Evolutionary conservation across 140 eudicot species (phyloP).

Genomic region (Ambrosia hybrid): DNA sequence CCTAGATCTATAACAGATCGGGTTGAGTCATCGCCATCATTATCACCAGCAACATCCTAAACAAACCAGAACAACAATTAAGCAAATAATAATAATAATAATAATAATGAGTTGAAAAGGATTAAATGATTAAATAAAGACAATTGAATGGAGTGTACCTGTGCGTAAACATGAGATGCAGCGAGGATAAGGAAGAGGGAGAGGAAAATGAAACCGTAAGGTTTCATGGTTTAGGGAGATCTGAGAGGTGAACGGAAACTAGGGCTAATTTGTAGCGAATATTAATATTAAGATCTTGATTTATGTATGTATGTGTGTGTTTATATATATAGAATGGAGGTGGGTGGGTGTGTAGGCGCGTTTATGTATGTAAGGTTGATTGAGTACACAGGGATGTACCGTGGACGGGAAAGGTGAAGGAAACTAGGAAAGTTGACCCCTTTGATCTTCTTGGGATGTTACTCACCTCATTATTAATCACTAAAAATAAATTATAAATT

Average conservation of each 20-base stretch:
- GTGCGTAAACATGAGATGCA: conserved; percentile 38
- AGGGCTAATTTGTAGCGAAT: conserved; percentile 16
- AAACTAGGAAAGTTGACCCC: conserved; percentile 25
- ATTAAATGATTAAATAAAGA: no score
- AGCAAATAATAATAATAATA: neutral
- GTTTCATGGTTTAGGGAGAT: no score
- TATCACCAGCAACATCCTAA: conserved; percentile 46
- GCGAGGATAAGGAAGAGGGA: conserved; percentile 25
- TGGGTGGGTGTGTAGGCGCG: conserved; percentile 12
- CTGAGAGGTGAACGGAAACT: neutral
- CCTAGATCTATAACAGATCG: conserved; percentile 70
- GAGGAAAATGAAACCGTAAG: conserved; percentile 8
- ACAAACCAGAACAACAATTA: neutral
- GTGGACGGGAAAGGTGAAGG: conserved; percentile 27
- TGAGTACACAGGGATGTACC: conserved; percentile 3
- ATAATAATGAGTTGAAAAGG: no score
- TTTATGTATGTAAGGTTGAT: conserved; percentile 14
- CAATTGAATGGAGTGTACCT: conserved; percentile 28
- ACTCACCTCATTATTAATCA: neutral
- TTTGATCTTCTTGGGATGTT: conserved; percentile 18
- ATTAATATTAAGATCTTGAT: conserved; percentile 16
- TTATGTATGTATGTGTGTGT: neutral
- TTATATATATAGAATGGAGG: neutral
- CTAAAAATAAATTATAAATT: no score
- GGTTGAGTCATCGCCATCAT: conserved; percentile 34